Base-by-base conservation (phyloP, 331 rosid species). In the Acacia concinna region DNA sequence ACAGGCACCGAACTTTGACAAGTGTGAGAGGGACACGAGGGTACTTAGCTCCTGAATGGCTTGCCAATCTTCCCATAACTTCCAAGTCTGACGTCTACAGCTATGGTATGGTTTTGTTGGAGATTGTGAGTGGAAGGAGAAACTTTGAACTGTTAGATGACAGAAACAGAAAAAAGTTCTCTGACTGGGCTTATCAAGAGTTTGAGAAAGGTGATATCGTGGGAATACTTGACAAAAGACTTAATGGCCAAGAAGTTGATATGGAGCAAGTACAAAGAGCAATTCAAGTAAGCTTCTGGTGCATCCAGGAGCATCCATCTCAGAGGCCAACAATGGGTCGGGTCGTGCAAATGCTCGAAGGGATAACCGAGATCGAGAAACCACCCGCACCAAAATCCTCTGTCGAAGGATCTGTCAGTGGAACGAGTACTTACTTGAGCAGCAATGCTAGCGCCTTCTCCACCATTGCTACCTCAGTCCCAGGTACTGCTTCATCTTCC, bases 241-340 rank as follows among this genome's bases (percentile, higher is more conserved):
- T 92, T 13, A 80, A 68, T 44, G 88, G 76, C 46, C 87, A 80
- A 77, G 96, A 85, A 51, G 64, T 94, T 28, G 89, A 94, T 38
- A 84, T 92, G 91, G 91, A 84, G 40, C 97, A 94, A 86, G 88
- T 87, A 43, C 72, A 2, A 57, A 82, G 98, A 68, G 92, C 90
- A 3, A 70, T 94, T 86, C 86, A 88, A 34, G 95, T 90, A 44
- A 81, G 95, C 79, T 94, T 94, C 82, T 94, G 98, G 98, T 94
- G 98, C 93, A 92, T 91, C 69, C 98, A 94, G 76, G 97, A 94
- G 79, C 98, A 91, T 28, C 98, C 98, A 7, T 89, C 93, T 41
- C 91, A 91, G 46, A 88, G 98, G 81, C 98, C 98, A 21, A 84
- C 71, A 28, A 94, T 94, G 98, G 90, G 98, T 73, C 86, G 84